Conservation (phyloP, 768 basidiomycete genomes). For the Pleurotus citrinopileatus region DNA sequence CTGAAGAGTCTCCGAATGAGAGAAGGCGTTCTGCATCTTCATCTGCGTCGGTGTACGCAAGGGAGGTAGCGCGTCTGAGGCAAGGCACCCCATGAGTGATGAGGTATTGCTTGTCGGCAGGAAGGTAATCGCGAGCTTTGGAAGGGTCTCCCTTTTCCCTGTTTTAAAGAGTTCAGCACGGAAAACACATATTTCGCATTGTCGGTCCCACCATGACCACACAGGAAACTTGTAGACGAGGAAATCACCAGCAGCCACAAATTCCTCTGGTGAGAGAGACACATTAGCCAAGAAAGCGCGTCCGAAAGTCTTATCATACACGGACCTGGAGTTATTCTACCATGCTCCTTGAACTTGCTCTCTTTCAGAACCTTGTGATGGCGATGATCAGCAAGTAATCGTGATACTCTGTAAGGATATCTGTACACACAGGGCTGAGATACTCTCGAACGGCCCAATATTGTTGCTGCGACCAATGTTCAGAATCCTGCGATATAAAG, state of each 20-base stretch:
- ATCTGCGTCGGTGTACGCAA: slow-evolving; percentile 93
- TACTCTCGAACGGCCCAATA: slow-evolving; percentile 94
- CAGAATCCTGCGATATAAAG: slow-evolving; percentile 11
- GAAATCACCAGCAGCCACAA: slow-evolving; percentile 97
- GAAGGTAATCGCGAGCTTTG: slow-evolving; percentile 90
- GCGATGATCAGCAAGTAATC: slow-evolving; percentile 29
- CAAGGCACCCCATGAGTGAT: slow-evolving; percentile 96
- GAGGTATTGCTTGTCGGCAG: slow-evolving; percentile 93
- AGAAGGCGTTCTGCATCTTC: slow-evolving; percentile 95
- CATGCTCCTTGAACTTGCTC: slow-evolving; percentile 99
- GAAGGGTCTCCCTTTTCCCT: slow-evolving; percentile 93
- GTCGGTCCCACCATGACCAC: slow-evolving; percentile 80
- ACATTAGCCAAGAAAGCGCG: slow-evolving; percentile 1
- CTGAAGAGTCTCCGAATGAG: slow-evolving; percentile 68
- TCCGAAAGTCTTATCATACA: slow-evolving; percentile 6
- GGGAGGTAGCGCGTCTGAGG: slow-evolving; percentile 86
- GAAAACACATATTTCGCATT: slow-evolving; percentile 3
- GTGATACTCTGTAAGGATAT: background rate
- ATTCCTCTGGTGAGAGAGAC: slow-evolving; percentile 70
- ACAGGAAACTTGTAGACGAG: slow-evolving; percentile 97
- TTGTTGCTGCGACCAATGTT: slow-evolving; percentile 60
- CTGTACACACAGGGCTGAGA: slow-evolving; percentile 71
- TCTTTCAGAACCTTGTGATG: slow-evolving; percentile 84
- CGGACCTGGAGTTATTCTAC: slow-evolving; percentile 90
- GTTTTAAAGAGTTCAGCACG: slow-evolving; percentile 10